Evolutionary conservation across 2,329 filamentous ascomycete genomes (phyloP).

Genomic region (Fusarium burgessii): DNA sequence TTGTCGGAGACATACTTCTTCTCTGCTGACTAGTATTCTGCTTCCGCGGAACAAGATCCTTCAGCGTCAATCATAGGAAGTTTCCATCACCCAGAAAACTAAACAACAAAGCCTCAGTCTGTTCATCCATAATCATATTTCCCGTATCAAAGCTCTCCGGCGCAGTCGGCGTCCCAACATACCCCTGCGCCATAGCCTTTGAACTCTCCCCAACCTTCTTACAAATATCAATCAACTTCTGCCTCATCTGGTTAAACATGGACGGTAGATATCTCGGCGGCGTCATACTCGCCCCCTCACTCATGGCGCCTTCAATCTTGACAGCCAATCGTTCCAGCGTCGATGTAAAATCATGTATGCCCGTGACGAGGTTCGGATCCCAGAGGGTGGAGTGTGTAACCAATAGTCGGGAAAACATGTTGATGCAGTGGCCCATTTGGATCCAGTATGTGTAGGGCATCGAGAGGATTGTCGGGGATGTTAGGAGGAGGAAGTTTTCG

Average conservation of each 20-base stretch:
- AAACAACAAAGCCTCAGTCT: constrained; percentile 1
- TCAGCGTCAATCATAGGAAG: not conserved
- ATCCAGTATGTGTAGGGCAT: constrained; percentile 22
- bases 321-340: not conserved
- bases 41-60: not conserved
- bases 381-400: constrained; percentile 15
- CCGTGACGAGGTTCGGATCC: constrained; percentile 8
- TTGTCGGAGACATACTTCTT: rapidly evolving
- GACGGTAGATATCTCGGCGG: constrained; percentile 1
- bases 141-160: not conserved
- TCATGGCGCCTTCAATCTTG: constrained; percentile 10
- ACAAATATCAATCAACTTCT: constrained; percentile 3
- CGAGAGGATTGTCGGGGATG: constrained; percentile 1
- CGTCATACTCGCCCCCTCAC: not conserved
- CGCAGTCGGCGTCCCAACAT: not conserved
- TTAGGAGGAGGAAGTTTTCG: not conserved
- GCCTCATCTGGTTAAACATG: not conserved
- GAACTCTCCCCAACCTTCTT: constrained; percentile 4
- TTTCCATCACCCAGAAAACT: not conserved
- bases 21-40: not conserved
- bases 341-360: constrained; percentile 2
- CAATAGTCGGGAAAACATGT: constrained; percentile 17
- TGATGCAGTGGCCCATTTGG: constrained; percentile 14
- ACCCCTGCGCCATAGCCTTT: not conserved
- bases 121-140: constrained; percentile 3